Base-by-base conservation (phyloP, 108 stramenopile genomes). In the Schizochytrium sp. region DNA sequence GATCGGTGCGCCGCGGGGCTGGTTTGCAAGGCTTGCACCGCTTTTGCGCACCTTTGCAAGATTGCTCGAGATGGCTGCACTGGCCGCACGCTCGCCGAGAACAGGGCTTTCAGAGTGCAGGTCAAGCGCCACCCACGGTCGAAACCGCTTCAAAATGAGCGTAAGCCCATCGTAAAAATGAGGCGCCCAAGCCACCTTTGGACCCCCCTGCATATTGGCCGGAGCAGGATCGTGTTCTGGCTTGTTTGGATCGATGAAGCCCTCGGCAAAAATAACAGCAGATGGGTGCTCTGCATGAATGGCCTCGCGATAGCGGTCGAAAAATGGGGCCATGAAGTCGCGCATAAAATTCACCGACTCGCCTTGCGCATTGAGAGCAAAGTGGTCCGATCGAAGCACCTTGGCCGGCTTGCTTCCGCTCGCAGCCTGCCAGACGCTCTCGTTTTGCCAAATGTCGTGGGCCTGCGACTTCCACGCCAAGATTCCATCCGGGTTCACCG, bases 131-230 rank as follows among this genome's bases (percentile, higher is more conserved):
- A 90, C 2, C 88, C 88, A 90, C 57, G 71, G 60, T 53, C 72
- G 88, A 60, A 69, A 88, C 6, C 53, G 21, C 60, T 88, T 88
- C 23, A 88, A 58, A 72, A 90, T 58, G 55, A 90, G 72, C 28
- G 88, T 88, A 10, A 88, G 43, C 10, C 71, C 90, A 57, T 90
- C 90, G 76, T 90, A 90, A 34, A 48, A 90, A 90, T 90, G 90
- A 21, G 90, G 90, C 44, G 90, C 90, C 90, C 90, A 90, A 6
- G 60, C 90, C 41, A 88, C 19, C 23, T 51, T n/a, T 10, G 72
- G 16, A 51, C 72, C 87, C 44, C 47, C 90, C 12, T 19, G 5
- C 21, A 90, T 44, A 88, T 87, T 44, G 5, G 60, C 5, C 23
- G 90, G 90, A 43, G 88, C 88, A 8, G 45, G 48, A 88, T 72